These are phyloP conservation scores for Ceratobasidium sp. DNA, from an alignment of 1,284 basidiomycete genomes.

Conservation along the genomic window DNA sequence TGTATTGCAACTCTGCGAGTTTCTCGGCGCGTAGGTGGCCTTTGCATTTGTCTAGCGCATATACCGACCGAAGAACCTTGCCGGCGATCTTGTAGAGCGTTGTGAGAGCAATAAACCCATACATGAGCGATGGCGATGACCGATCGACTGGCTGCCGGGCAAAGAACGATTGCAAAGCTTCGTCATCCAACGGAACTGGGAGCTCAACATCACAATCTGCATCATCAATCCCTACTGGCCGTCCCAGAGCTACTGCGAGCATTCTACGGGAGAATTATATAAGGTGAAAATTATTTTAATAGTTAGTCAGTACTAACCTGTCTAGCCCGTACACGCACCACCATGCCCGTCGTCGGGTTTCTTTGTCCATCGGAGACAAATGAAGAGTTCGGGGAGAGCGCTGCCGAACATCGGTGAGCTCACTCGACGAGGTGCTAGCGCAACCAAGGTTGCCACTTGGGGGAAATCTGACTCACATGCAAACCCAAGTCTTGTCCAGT, in stretches of 20 bases:
- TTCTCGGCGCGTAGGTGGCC: slow-evolving; percentile 77
- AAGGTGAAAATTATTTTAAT: not conserved
- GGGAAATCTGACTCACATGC: slow-evolving; percentile 69
- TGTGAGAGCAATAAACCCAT: slow-evolving; percentile 78
- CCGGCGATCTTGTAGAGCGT: slow-evolving; percentile 83
- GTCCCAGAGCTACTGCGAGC: slow-evolving; percentile 86
- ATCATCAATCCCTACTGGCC: slow-evolving; percentile 82
- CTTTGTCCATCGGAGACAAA: slow-evolving; percentile 80
- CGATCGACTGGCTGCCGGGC: slow-evolving; percentile 47
- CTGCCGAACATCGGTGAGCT: slow-evolving; percentile 56
- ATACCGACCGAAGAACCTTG: slow-evolving; percentile 80
- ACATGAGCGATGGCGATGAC: slow-evolving; percentile 73
- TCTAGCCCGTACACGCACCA: slow-evolving; percentile 90
- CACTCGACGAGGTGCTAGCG: slow-evolving; percentile 24
- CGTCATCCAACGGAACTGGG: slow-evolving; percentile 84
- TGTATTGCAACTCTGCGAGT: slow-evolving; percentile 74
- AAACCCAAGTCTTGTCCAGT: slow-evolving; percentile 88
- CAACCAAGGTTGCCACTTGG: slow-evolving; percentile 37
- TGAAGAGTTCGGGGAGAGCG: slow-evolving; percentile 78
- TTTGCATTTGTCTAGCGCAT: slow-evolving; percentile 66
- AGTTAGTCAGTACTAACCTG: slow-evolving; percentile 45
- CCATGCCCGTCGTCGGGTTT: slow-evolving; percentile 88
- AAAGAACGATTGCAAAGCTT: slow-evolving; percentile 75
- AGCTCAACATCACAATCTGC: slow-evolving; percentile 83
- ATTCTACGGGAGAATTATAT: slow-evolving; percentile 63